phyloP scores from a whole-genome alignment of 495 filamentous ascomycete genomes.

The Pseudoneurospora amorphoporcata region DNA sequence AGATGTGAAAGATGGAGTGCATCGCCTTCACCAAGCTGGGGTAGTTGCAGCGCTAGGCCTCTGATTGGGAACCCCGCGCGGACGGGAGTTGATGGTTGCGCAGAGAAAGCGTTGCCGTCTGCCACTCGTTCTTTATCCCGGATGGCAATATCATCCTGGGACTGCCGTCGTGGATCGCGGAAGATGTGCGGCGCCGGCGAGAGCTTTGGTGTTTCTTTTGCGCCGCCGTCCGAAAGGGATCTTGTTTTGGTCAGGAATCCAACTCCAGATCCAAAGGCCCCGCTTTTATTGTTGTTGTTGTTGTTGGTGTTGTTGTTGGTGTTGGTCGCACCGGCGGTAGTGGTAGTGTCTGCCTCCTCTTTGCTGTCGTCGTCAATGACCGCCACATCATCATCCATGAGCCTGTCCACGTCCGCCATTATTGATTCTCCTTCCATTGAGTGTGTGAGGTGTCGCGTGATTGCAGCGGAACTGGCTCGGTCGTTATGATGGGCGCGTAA shows the following conservation, averaged over 20 bases:
- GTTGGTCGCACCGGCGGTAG: slow-evolving; percentile 3
- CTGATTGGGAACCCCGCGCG: slow-evolving; percentile 48
- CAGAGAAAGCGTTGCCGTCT: background rate
- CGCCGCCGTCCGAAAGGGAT: slow-evolving; percentile 41
- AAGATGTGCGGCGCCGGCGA: slow-evolving; percentile 58
- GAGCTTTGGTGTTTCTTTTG: slow-evolving; percentile 35
- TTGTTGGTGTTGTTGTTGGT: background rate
- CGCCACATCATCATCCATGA: slow-evolving; percentile 6
- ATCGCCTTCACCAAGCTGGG: slow-evolving; percentile 17
- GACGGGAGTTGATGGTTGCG: slow-evolving; percentile 38
- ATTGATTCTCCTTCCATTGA: background rate
- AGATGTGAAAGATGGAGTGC: background rate
- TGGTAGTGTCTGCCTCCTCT: background rate
- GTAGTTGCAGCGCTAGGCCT: slow-evolving; percentile 66
- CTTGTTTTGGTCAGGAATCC: slow-evolving; percentile 25
- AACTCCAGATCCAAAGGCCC: background rate
- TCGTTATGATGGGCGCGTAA: background rate
- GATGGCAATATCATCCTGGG: slow-evolving; percentile 72
- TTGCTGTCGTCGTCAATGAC: slow-evolving; percentile 5
- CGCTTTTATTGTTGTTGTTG: background rate
- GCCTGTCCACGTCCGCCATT: slow-evolving; percentile 19
- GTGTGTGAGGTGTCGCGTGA: background rate
- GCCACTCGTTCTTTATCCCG: slow-evolving; percentile 23
- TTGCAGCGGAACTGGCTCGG: background rate
- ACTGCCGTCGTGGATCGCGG: slow-evolving; percentile 34